A percentile compares a stretch with the other conserved stretches of the same genome.
These are phyloP conservation scores for Lactarius hengduanensis DNA, from an alignment of 768 basidiomycete species.

Conservation along the genomic window DNA sequence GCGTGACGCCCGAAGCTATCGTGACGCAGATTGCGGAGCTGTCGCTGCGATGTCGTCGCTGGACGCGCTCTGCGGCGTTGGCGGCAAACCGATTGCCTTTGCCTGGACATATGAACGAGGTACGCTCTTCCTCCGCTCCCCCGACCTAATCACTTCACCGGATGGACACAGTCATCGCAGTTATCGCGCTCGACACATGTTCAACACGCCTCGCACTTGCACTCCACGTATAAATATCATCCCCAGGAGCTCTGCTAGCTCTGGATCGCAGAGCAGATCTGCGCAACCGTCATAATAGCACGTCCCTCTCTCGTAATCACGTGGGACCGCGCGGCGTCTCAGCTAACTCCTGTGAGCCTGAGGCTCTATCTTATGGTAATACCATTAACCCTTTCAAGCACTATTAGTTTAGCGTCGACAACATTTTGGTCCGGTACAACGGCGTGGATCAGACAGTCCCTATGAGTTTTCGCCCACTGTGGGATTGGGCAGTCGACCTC, in stretches of 20 bases:
- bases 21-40: conserved; percentile 73
- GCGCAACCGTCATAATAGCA: conserved; percentile 35
- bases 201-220: conserved; percentile 87
- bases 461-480: too few relatives aligned
- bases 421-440: too few relatives aligned
- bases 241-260: conserved; percentile 35
- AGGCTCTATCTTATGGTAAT: too few relatives aligned
- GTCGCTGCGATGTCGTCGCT: conserved; percentile 78
- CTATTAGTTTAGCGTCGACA: too few relatives aligned
- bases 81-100: conserved; percentile 96
- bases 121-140: conserved; percentile 32
- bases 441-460: too few relatives aligned
- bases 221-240: conserved; percentile 46
- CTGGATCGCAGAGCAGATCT: conserved; percentile 53
- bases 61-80: conserved; percentile 97
- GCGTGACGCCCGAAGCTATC: conserved; percentile 53
- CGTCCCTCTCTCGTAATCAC: conserved; percentile 30
- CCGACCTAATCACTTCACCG: background rate
- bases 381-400: too few relatives aligned
- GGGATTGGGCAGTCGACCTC: too few relatives aligned
- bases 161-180: conserved; percentile 71
- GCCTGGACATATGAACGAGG: conserved; percentile 94
- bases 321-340: too few relatives aligned
- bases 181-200: conserved; percentile 91
- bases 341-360: too few relatives aligned